Conservation (phyloP, 805 yeast species). For the Cyberlindnera xylosilytica region DNA sequence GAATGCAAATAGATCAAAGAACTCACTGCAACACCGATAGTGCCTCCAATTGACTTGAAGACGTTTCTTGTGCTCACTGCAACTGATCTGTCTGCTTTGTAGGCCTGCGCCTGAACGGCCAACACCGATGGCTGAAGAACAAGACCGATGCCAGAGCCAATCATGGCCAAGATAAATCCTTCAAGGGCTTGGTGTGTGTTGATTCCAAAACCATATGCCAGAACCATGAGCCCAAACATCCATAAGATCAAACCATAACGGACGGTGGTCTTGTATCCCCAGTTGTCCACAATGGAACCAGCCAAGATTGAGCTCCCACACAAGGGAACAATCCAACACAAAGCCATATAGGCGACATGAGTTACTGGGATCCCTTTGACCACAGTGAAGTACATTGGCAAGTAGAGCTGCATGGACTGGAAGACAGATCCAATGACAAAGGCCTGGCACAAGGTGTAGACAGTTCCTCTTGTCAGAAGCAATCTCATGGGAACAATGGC, state of each 20-base stretch:
- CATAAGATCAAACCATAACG: constrained; percentile 40
- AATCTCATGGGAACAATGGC: constrained; percentile 53
- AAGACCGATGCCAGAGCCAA: constrained; percentile 42
- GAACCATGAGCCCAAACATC: constrained; percentile 37
- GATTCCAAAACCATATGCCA: constrained; percentile 31
- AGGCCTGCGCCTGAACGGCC: constrained; percentile 54
- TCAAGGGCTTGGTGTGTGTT: constrained; percentile 29
- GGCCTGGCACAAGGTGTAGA: constrained; percentile 35
- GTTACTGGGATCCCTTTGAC: constrained; percentile 28
- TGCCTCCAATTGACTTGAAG: constrained; percentile 54
- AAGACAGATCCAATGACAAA: constrained; percentile 49
- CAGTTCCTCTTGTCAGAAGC: constrained; percentile 35
- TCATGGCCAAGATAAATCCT: constrained; percentile 32
- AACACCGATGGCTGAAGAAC: constrained; percentile 30
- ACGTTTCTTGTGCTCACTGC: constrained; percentile 57
- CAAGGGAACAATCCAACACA: constrained; percentile 45
- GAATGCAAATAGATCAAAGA: constrained; percentile 14
- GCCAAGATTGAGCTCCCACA: constrained; percentile 40
- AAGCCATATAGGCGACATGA: constrained; percentile 12
- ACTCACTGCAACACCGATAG: constrained; percentile 50
- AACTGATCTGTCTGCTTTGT: constrained; percentile 50
- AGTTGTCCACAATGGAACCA: constrained; percentile 43
- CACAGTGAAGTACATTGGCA: constrained; percentile 43
- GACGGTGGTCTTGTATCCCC: constrained; percentile 41
- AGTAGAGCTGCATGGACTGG: constrained; percentile 43